These are phyloP conservation scores for Aureobasidium sp. DNA, from an alignment of 2,329 filamentous ascomycete species.

Conservation along the genomic window DNA sequence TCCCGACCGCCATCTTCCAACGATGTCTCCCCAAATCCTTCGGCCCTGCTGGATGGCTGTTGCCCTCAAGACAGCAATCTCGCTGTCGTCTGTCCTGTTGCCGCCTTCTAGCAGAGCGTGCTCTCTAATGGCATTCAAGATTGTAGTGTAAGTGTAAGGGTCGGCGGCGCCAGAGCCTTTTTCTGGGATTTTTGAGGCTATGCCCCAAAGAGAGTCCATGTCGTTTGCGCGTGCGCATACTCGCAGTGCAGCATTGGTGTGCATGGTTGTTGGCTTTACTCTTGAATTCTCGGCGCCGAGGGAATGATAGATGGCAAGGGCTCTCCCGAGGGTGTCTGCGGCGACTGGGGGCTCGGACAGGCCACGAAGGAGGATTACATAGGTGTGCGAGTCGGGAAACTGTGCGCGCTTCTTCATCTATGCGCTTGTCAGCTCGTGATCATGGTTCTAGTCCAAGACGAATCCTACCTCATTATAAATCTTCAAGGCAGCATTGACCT, in stretches of 20 bases:
- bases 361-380: slow-evolving; percentile 72
- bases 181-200: slow-evolving; percentile 64
- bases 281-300: slow-evolving; percentile 57
- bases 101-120: slow-evolving; percentile 23
- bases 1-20: slow-evolving; percentile 66
- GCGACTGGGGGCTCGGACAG: slow-evolving; percentile 54
- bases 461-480: slow-evolving; percentile 73
- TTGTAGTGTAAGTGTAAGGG: slow-evolving; percentile 67
- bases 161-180: slow-evolving; percentile 57
- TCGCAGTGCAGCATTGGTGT: slow-evolving; percentile 80
- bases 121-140: slow-evolving; percentile 66
- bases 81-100: slow-evolving; percentile 20
- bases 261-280: slow-evolving; percentile 66
- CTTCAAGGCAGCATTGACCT: slow-evolving; percentile 60
- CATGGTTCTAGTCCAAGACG: neutral
- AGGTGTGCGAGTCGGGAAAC: slow-evolving; percentile 72
- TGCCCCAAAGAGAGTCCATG: slow-evolving; percentile 70
- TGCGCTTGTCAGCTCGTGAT: slow-evolving; percentile 12
- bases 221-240: slow-evolving; percentile 69
- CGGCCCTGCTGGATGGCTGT: slow-evolving; percentile 58
- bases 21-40: slow-evolving; percentile 71
- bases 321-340: slow-evolving; percentile 53
- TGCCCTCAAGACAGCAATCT: slow-evolving; percentile 26
- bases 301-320: slow-evolving; percentile 67
- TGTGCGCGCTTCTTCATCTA: slow-evolving; percentile 93